phyloP scores from a whole-genome alignment of 345 rosid genomes.

The Ceriops decandra region DNA sequence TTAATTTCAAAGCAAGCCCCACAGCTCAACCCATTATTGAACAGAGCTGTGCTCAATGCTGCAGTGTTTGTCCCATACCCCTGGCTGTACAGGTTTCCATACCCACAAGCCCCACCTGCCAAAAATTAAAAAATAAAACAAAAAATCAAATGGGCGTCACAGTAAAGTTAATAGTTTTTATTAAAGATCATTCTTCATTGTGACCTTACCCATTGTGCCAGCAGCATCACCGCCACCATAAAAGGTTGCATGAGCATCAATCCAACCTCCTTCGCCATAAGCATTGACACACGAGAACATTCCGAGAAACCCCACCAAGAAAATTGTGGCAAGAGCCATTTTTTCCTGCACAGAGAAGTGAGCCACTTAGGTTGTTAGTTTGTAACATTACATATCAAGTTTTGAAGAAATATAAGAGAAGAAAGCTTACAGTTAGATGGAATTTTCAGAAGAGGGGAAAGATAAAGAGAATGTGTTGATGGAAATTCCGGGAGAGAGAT shows the following conservation, averaged over 20 bases:
- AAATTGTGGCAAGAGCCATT: constrained; percentile 42
- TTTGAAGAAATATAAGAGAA: not conserved
- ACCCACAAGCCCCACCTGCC: constrained; percentile 29
- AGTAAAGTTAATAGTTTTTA: not conserved
- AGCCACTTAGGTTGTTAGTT: not conserved
- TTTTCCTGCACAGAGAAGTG: constrained; percentile 27
- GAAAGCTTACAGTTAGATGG: constrained; percentile 7
- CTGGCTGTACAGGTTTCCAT: constrained; percentile 26
- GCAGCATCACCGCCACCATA: constrained; percentile 31
- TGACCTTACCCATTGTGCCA: constrained; percentile 29
- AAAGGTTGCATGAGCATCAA: constrained; percentile 26
- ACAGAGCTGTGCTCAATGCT: constrained; percentile 28
- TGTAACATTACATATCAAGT: not conserved
- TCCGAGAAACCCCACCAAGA: constrained; percentile 47
- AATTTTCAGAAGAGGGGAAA: constrained; percentile 1
- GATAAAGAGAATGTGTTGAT: no score
- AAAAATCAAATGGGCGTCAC: not conserved
- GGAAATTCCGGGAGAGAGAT: constrained; percentile 1
- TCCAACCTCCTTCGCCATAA: constrained; percentile 34
- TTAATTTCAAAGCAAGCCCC: constrained; percentile 25
- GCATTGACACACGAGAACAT: constrained; percentile 46
- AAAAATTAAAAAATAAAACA: not conserved
- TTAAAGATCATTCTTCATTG: not conserved
- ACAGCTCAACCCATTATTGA: constrained; percentile 25
- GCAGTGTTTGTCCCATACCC: constrained; percentile 30